Evolutionary conservation across 148 eudicot genomes (phyloP), one percentile per base, ranked within the genome.

Genomic region (Rhododendron ovatum): DNA sequence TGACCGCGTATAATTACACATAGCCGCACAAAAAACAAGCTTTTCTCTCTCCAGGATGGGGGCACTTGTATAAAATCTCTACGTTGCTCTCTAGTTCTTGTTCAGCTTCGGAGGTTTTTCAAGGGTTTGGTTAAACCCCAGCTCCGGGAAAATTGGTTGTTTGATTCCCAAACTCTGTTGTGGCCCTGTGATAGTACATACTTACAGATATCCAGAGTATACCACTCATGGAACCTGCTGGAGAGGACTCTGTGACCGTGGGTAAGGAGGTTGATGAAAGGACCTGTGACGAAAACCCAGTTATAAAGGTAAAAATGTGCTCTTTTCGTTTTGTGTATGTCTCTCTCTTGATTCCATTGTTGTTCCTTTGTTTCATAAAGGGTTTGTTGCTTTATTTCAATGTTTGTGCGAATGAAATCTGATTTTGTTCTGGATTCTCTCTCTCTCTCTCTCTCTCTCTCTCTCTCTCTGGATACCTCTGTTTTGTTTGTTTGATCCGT

Each of bases 171-270:
- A 78, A 41, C 81, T 43, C 48, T 20, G 53, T 43, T 10, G 48
- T 76, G 79, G 24, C 48, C 24, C 48, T 43, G 30, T 78, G 30
- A 41, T 41, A 41, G 24, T 15, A 33, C 15, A 80, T 24, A 45
- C 9, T 59, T 63, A 28, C 11, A 85, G 2, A 85, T 2, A 33
- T 8, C 17, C 35, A 61, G 0, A 41, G 14, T 17, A 59, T 10
- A 63, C 18, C 43, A 2, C 26, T 43, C 30, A 88, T 88, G 89
- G 88, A 77, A 65, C 35, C 86, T 83, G 81, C 47, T 61, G 85
- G 82, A 75, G 77, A 83, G 13, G 81, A 83, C 12, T 83, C 86
- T 86, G 37, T 53, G 57, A 53, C 57, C 20, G 57, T 15, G 33
- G 50, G 82, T 35, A 41, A 82, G 80, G 86, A 84, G 51, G 50